Base-by-base conservation (phyloP, 495 filamentous ascomycete genomes). In the Hypomontagnella submonticulosa region DNA sequence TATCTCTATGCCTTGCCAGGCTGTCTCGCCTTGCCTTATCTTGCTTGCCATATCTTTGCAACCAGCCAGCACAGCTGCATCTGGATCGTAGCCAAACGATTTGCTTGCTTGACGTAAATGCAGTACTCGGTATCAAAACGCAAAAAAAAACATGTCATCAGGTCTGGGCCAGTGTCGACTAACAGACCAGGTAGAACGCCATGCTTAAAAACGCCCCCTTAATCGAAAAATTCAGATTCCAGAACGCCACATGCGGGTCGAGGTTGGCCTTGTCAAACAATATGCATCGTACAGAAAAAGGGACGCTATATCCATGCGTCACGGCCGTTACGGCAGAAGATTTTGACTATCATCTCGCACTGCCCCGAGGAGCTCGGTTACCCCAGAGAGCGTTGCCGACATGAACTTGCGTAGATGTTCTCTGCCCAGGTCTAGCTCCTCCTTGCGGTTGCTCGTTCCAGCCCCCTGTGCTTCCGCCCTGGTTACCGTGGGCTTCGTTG, bases 381-480 rank as follows among this genome's bases (percentile, higher is more conserved):
- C 66, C 66, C 69, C 71, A 72, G 32, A 71, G 34, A 3, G 66
- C 71, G 27, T 70, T 70, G n/a, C 66, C 69, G n/a, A 70, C 48
- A 8, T 47, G 60, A 18, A 61, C 43, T 57, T 70, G 69, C 20
- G 69, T 65, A 13, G 66, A 70, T 38, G 27, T 74, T 37, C 69
- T 59, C 3, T 40, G 40, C 10, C 37, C 37, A 38, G 40, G 60
- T 47, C 61, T 38, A 10, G 32, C 20, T 30, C 32, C 55, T 30
- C n/a, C 36, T 13, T 61, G 66, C 11, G 41, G 55, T 27, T 27
- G 23, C 38, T 58, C 62, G 18, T 37, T 60, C 59, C 56, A 67
- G 18, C 69, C 57, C 41, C 57, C 53, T 23, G 53, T 71, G 52
- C 55, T 63, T 46, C 55, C 57, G 19, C 56, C 27, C 44, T 65